Evolutionary conservation across 2,329 filamentous ascomycete genomes (phyloP).

Genomic region (Alternaria dauci): DNA sequence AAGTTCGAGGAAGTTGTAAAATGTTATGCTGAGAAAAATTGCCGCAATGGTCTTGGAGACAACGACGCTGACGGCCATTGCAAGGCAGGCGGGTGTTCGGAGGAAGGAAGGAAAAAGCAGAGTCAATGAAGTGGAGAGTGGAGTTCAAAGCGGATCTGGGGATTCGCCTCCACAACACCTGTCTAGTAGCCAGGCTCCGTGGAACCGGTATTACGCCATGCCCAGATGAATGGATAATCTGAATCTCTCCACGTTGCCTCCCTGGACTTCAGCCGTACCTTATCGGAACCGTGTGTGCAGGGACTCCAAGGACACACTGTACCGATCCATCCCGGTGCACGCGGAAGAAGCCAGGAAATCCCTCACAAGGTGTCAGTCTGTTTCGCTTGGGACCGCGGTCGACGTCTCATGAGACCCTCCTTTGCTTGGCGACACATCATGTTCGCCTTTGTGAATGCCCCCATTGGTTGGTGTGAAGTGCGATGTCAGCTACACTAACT

Average conservation of each 20-base stretch:
- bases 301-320: neutral
- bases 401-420: neutral
- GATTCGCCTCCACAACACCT: slow-evolving; percentile 13
- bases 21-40: slow-evolving; percentile 35
- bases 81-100: neutral
- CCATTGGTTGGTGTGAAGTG: neutral
- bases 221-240: neutral
- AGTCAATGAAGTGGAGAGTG: slow-evolving; percentile 7
- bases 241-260: neutral
- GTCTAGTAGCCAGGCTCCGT: slow-evolving; percentile 2
- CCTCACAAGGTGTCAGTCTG: neutral
- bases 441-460: neutral
- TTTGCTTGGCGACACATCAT: slow-evolving; percentile 4
- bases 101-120: slow-evolving; percentile 2
- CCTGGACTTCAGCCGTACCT: neutral
- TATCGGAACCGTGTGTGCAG: neutral
- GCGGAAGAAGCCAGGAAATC: neutral
- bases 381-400: neutral
- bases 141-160: slow-evolving; percentile 10
- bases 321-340: slow-evolving; percentile 4
- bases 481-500: neutral
- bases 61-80: slow-evolving; percentile 11
- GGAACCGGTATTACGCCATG: neutral
- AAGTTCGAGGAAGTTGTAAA: slow-evolving; percentile 54
- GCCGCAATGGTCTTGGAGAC: slow-evolving; percentile 19